phyloP scores from a whole-genome alignment of 1,284 basidiomycete genomes.

The Leucoagaricus sp. region DNA sequence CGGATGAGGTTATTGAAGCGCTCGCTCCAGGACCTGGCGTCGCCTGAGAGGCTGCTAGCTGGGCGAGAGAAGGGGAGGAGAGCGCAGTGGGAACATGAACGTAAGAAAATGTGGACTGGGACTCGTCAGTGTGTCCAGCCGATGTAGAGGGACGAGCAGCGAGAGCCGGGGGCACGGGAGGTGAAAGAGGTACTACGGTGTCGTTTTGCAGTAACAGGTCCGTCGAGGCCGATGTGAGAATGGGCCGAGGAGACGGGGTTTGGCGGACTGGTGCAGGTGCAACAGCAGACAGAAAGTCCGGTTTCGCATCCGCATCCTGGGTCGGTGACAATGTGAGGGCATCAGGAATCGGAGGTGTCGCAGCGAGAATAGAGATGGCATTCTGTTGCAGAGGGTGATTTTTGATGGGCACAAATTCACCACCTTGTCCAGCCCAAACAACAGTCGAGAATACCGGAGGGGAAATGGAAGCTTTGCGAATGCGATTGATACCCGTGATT shows the following conservation, averaged over 20 bases:
- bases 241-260: neutral
- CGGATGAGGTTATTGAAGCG: conserved; percentile 10
- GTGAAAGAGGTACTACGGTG: neutral
- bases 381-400: conserved; percentile 13
- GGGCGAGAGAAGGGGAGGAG: conserved; percentile 7
- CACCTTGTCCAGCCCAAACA: conserved; percentile 15
- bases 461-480: conserved; percentile 23
- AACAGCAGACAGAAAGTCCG: neutral
- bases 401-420: conserved; percentile 16
- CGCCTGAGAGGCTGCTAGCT: conserved; percentile 1
- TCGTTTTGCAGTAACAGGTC: neutral
- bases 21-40: neutral
- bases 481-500: conserved; percentile 8
- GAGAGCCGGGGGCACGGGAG: neutral
- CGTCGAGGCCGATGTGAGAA: neutral
- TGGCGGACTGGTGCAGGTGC: neutral
- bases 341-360: neutral
- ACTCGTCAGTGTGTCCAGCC: conserved; percentile 12
- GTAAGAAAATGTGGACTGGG: conserved; percentile 13
- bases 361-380: conserved; percentile 11
- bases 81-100: conserved; percentile 15
- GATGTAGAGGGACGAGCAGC: conserved; percentile 10
- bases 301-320: neutral
- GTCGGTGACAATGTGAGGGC: neutral
- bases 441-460: conserved; percentile 20